A percentile compares a stretch with the other conserved stretches of the same genome.
phyloP scores from a whole-genome alignment of 2,329 filamentous ascomycete species.

The Colletotrichum sansevieriae region DNA sequence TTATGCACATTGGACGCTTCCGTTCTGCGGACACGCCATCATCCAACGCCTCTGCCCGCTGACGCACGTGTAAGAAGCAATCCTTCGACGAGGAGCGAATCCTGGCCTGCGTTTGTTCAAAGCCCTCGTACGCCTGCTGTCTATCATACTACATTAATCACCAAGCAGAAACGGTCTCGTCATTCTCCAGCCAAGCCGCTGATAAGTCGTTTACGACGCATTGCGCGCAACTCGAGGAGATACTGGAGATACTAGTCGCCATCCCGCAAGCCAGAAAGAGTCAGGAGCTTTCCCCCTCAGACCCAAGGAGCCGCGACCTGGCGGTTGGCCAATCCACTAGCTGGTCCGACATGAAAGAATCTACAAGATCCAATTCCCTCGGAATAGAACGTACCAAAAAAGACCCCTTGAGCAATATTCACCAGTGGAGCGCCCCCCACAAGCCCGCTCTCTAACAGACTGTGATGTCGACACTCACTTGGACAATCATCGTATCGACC shows the following conservation, averaged over 20 bases:
- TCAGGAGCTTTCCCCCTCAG: not conserved
- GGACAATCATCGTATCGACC: conserved; percentile 20
- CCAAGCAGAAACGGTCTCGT: not conserved
- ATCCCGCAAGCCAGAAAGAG: conserved; percentile 1
- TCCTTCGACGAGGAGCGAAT: conserved; percentile 16
- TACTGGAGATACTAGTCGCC: not conserved
- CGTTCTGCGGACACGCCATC: conserved; percentile 17
- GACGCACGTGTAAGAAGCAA: conserved; percentile 23
- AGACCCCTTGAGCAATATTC: conserved; percentile 16
- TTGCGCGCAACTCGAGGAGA: not conserved
- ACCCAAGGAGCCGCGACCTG: conserved; percentile 30
- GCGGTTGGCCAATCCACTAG: conserved; percentile 25
- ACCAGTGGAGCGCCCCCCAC: conserved; percentile 27
- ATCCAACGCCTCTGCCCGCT: conserved; percentile 5
- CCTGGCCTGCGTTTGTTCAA: conserved; percentile 14
- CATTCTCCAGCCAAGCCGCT: conserved; percentile 7
- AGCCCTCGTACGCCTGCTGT: conserved; percentile 10
- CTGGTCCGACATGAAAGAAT: conserved; percentile 21
- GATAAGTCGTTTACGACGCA: not conserved
- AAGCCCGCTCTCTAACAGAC: conserved; percentile 24
- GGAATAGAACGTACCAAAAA: conserved; percentile 18
- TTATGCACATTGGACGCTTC: not conserved
- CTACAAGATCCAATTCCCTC: conserved; percentile 25
- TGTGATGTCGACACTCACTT: conserved; percentile 28
- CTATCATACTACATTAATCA: conserved; percentile 2